phyloP scores from a whole-genome alignment of 2,329 filamentous ascomycete species.

The Aaosphaeria arxii region DNA sequence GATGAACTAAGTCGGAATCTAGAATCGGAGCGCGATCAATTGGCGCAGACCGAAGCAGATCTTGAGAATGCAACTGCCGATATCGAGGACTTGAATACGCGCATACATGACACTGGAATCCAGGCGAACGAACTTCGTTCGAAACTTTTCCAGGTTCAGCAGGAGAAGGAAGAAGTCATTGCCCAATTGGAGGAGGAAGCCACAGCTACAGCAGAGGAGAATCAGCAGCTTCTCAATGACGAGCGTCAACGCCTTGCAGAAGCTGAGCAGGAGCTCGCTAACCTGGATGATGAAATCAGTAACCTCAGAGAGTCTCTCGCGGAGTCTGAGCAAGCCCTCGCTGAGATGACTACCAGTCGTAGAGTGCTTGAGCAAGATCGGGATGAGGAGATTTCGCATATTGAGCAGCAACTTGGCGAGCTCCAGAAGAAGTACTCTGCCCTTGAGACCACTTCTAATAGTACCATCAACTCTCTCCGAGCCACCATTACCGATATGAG shows the following conservation, averaged over 20 bases:
- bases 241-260: conserved; percentile 39
- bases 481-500: conserved; percentile 41
- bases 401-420: conserved; percentile 34
- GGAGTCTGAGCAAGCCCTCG: conserved; percentile 17
- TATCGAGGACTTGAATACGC: conserved; percentile 40
- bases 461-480: conserved; percentile 27
- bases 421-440: conserved; percentile 27
- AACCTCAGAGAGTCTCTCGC: conserved; percentile 33
- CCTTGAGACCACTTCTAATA: conserved; percentile 28
- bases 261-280: conserved; percentile 35
- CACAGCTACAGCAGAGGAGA: conserved; percentile 39
- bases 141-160: conserved; percentile 47
- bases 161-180: conserved; percentile 39
- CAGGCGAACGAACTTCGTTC: conserved; percentile 49
- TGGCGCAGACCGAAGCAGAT: conserved; percentile 42
- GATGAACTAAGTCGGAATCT: conserved; percentile 35
- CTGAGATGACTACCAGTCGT: conserved; percentile 24
- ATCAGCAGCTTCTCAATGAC: conserved; percentile 34
- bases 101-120: conserved; percentile 40
- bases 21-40: conserved; percentile 42
- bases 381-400: conserved; percentile 30
- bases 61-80: conserved; percentile 42
- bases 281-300: conserved; percentile 31
- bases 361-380: conserved; percentile 29
- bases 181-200: conserved; percentile 35